phyloP scores from a whole-genome alignment of 2,329 filamentous ascomycete genomes.

The Pseudonectria foliicola region DNA sequence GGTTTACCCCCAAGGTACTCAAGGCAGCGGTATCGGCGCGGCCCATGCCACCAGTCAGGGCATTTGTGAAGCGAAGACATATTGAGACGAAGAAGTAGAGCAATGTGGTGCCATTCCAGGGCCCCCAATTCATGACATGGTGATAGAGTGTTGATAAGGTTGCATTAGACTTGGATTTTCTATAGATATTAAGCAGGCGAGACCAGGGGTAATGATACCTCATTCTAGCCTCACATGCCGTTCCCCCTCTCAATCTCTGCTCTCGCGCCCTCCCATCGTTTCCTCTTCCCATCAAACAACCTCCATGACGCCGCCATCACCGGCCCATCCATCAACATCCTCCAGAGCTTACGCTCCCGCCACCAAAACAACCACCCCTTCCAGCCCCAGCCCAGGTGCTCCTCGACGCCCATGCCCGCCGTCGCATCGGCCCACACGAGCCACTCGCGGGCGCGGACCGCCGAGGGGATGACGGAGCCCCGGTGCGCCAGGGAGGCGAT shows the following conservation, averaged over 20 bases:
- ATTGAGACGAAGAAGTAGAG: background rate
- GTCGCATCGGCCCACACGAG: slow-evolving; percentile 22
- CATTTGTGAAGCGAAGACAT: slow-evolving; percentile 27
- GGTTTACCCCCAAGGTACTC: slow-evolving; percentile 18
- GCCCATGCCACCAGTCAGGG: slow-evolving; percentile 20
- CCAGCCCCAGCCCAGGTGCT: slow-evolving; percentile 33
- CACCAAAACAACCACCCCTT: slow-evolving; percentile 35
- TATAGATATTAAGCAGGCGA: too few species aligned
- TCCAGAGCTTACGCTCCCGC: slow-evolving; percentile 29
- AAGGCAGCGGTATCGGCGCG: slow-evolving; percentile 22
- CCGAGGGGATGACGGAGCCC: slow-evolving; percentile 16
- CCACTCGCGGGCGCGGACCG: slow-evolving; percentile 17
- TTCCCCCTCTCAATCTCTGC: slow-evolving; percentile 11
- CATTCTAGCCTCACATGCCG: background rate
- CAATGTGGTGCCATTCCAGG: too few species aligned
- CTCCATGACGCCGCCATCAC: slow-evolving; percentile 15
- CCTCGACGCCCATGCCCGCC: slow-evolving; percentile 33
- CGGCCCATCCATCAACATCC: slow-evolving; percentile 24
- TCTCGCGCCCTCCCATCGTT: slow-evolving; percentile 13
- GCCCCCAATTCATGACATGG: too few species aligned
- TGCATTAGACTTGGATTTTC: too few species aligned
- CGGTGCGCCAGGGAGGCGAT: slow-evolving; percentile 13
- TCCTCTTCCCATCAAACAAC: slow-evolving; percentile 14
- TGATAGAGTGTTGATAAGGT: too few species aligned
- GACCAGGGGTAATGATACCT: too few species aligned